Percentiles rank a stretch among this genome's conserved stretches.
phyloP scores from a whole-genome alignment of 345 rosid genomes.

The Microthlaspi erraticum region DNA sequence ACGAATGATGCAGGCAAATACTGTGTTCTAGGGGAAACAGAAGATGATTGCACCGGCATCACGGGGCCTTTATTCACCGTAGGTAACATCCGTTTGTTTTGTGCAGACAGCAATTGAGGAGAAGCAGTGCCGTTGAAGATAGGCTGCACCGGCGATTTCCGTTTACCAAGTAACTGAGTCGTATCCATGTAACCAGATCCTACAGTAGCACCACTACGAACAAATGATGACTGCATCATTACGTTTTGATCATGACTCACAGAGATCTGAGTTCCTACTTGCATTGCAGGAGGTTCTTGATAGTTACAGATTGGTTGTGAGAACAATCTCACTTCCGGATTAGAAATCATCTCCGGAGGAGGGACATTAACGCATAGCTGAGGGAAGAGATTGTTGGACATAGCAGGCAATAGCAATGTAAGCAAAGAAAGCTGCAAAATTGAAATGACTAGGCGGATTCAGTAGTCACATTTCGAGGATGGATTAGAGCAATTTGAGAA shows the following conservation, averaged over 20 bases:
- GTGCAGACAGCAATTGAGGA: constrained; percentile 17
- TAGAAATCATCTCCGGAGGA: constrained; percentile 41
- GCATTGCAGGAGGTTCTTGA: neutral
- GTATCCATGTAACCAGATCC: constrained; percentile 39
- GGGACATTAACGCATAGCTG: constrained; percentile 43
- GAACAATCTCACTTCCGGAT: constrained; percentile 33
- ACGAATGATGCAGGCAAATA: constrained; percentile 42
- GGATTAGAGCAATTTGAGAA: no score
- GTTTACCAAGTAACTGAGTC: constrained; percentile 53
- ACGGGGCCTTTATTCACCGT: constrained; percentile 46
- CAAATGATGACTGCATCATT: constrained; percentile 19
- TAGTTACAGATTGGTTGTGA: constrained; percentile 25
- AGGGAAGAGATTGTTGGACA: constrained; percentile 63
- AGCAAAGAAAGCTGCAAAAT: constrained; percentile 9
- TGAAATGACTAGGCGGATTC: neutral
- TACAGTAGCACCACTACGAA: constrained; percentile 42
- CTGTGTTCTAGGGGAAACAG: constrained; percentile 49
- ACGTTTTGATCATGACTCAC: constrained; percentile 40
- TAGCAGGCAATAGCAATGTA: constrained; percentile 40
- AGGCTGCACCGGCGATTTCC: constrained; percentile 63
- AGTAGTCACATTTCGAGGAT: no score
- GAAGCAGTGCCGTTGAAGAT: neutral
- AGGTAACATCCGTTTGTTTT: constrained; percentile 60
- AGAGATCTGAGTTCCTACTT: constrained; percentile 24
- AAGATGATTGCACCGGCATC: constrained; percentile 54